A percentile compares a stretch with the other conserved stretches of the same genome.
phyloP scores from a whole-genome alignment of 805 yeast species.

The Cyberlindnera saturnus region DNA sequence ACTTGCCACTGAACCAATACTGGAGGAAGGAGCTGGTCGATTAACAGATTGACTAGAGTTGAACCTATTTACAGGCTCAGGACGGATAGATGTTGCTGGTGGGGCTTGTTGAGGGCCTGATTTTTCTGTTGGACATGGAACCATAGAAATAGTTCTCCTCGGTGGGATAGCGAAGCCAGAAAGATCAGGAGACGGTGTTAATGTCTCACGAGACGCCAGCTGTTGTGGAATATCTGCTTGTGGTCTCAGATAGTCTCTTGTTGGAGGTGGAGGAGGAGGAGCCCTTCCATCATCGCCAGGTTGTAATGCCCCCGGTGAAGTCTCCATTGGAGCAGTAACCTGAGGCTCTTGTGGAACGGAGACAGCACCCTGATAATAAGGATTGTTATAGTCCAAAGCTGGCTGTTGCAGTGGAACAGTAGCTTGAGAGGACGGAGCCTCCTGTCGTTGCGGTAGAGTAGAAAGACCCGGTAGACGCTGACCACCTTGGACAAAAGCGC shows the following conservation, averaged over 20 bases:
- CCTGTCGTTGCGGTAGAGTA: conserved; percentile 1
- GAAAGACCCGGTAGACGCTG: background rate
- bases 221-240: conserved; percentile 2
- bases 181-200: conserved; percentile 18
- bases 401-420: conserved; percentile 2
- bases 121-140: background rate
- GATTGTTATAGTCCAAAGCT: conserved; percentile 10
- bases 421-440: conserved; percentile 2
- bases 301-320: no score
- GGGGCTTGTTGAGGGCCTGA: background rate
- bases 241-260: conserved; percentile 8
- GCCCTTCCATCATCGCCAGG: no score
- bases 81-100: background rate
- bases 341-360: background rate
- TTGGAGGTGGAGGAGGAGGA: conserved; percentile 10
- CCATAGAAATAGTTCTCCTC: background rate
- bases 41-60: no score
- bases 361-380: conserved; percentile 13
- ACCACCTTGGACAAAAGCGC: background rate
- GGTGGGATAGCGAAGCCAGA: conserved; percentile 18
- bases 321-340: background rate
- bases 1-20: background rate
- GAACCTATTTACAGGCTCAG: background rate
- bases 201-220: background rate
- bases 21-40: background rate